Evolutionary conservation across 306 rosid genomes (phyloP).

Genomic region (Oemleria cerasiformis): DNA sequence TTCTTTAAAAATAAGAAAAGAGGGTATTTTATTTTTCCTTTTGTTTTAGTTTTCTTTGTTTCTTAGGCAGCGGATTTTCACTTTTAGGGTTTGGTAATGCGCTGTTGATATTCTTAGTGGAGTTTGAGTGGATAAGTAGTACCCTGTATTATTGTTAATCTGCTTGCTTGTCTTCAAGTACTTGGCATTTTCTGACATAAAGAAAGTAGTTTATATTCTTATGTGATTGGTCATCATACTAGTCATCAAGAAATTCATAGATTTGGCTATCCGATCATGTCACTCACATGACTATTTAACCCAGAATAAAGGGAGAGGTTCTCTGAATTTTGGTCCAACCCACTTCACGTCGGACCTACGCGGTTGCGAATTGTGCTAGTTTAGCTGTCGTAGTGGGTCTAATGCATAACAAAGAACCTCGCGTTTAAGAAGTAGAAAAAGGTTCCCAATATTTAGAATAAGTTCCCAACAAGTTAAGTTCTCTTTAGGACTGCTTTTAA

Average conservation of each 20-base stretch:
- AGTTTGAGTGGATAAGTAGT: no score
- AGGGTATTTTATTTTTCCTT: not conserved
- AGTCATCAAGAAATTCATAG: no score
- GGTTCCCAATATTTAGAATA: not conserved
- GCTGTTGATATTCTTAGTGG: not conserved
- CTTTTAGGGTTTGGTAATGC: not conserved
- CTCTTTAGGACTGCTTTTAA: not conserved
- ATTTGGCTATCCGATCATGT: no score
- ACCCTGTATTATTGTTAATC: not conserved
- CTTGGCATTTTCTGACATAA: not conserved
- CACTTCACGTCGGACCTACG: no score
- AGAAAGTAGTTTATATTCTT: not conserved
- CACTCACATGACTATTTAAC: no score
- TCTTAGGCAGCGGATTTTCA: not conserved
- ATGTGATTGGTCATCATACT: not conserved
- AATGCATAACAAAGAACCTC: not conserved
- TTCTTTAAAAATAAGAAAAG: not conserved
- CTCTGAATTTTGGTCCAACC: no score
- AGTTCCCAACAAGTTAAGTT: not conserved
- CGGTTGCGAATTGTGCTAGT: not conserved
- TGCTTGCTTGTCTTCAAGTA: not conserved
- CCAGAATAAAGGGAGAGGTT: no score
- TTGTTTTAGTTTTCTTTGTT: no score
- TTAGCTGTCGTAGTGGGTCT: not conserved
- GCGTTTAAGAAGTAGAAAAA: not conserved